Base-by-base conservation (phyloP, 2,329 filamentous ascomycete genomes). In the Coccinonectria pachysandricola region DNA sequence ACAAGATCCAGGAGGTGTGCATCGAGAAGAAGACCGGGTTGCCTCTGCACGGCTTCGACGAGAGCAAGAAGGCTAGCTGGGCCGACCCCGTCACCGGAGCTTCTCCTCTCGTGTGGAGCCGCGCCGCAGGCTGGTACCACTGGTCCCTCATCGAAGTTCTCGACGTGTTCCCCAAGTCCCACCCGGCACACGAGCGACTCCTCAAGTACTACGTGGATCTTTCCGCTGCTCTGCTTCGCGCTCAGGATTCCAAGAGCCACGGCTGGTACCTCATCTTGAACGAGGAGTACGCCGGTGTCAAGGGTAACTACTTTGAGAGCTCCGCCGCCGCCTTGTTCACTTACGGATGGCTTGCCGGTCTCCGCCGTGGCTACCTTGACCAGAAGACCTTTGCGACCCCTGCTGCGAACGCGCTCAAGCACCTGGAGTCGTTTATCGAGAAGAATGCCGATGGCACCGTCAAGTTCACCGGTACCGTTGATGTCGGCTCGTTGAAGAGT, bases 261-360 rank as follows among this genome's bases (percentile, higher is more conserved):
- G 68, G 65, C 6, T 76, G 71, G 69, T 75, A 67, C 64, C 50
- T 73, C 26, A 53, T 75, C 21, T 68, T 75, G 60, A 61, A 60
- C 37, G 55, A 61, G 30, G 48, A 57, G 14, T 62, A 65, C 28
- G 57, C 61, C 1, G 60, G 57, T 2, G 39, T 47, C 19, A 36
- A 58, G 23, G 68, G 68, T 3, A 76, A 78, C 46, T 77, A 70
- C 45, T 64, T 76, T 24, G 68, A 77, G 51, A 68, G 65, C 17
- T 71, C 68, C 16, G 71, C 62, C 6, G 65, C 65, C 2, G 69
- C 68, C 4, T 70, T 76, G 63, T 75, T 73, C 37, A 55, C 60
- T 1, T 71, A 67, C 28, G 60, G 65, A 1, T 48, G 71, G 33
- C 44, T 72, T 8, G 64, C 59, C 36, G 69, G 48, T 4, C 15